Percentiles rank a stretch among this genome's conserved stretches.
These are phyloP conservation scores for Medicago lupulina DNA, from an alignment of 306 rosid species.

Conservation along the genomic window DNA sequence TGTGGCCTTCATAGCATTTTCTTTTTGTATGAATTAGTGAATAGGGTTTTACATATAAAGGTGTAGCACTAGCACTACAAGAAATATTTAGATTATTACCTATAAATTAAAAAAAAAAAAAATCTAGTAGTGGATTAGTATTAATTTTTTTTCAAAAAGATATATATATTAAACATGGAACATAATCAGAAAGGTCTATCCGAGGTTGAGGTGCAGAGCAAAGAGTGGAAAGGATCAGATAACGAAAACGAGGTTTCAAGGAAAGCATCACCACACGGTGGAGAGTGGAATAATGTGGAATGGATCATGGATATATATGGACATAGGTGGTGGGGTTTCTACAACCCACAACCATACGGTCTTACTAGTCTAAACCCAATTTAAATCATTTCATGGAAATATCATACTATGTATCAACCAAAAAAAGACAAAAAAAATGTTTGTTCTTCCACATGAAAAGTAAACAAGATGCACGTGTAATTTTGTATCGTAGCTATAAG, in stretches of 20 bases:
- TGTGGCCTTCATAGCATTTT: no score
- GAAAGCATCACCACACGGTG: conserved; percentile 32
- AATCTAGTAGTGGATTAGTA: no score
- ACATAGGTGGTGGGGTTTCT: conserved; percentile 43
- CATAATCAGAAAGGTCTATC: background rate
- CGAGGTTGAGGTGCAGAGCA: conserved; percentile 13
- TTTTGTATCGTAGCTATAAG: background rate
- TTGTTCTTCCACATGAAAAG: background rate
- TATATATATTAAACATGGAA: background rate
- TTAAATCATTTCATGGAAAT: conserved; percentile 1
- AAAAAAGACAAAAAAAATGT: background rate
- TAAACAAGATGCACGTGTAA: conserved; percentile 20
- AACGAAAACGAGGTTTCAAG: conserved; percentile 48
- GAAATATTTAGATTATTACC: background rate
- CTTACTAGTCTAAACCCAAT: background rate
- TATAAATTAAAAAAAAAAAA: no score
- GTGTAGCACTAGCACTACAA: background rate
- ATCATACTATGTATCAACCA: background rate
- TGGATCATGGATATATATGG: conserved; percentile 18
- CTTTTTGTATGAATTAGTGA: no score
- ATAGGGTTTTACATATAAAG: no score
- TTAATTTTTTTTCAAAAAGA: no score
- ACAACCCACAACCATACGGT: conserved; percentile 29
- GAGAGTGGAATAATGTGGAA: background rate
- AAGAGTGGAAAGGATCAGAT: conserved; percentile 43